These are phyloP conservation scores for Agrocybe pediades DNA, from an alignment of 768 basidiomycete species.

Conservation along the genomic window DNA sequence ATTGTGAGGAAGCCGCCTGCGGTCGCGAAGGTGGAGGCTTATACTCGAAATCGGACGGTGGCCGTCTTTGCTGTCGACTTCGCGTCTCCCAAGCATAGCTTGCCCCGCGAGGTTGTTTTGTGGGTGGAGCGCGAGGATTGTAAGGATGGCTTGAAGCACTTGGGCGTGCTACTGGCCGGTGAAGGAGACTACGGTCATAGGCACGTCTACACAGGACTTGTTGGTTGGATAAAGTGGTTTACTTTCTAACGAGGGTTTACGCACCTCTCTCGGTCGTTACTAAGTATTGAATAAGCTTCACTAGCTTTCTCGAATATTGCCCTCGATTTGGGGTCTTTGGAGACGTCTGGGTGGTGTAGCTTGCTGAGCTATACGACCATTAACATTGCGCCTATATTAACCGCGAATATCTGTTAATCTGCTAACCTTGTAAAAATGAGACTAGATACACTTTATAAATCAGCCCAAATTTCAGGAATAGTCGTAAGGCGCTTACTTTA, in stretches of 20 bases:
- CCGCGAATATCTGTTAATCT: not conserved
- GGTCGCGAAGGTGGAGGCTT: slow-evolving; percentile 16
- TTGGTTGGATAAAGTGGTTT: not conserved
- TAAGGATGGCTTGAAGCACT: slow-evolving; percentile 13
- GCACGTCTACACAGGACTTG: slow-evolving; percentile 31
- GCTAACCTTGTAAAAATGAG: slow-evolving; percentile 23
- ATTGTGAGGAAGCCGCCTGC: slow-evolving; percentile 1
- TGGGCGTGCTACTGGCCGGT: slow-evolving; percentile 22
- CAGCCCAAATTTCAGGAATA: not conserved
- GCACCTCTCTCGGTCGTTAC: slow-evolving; percentile 45
- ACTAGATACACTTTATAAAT: slow-evolving; percentile 11
- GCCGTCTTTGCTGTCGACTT: slow-evolving; percentile 17
- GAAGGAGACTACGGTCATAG: slow-evolving; percentile 44
- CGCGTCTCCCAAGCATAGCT: slow-evolving; percentile 43
- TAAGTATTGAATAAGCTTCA: slow-evolving; percentile 46
- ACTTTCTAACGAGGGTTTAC: not conserved
- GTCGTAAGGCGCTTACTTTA: slow-evolving; percentile 14
- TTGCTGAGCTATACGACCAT: slow-evolving; percentile 39
- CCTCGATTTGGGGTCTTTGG: slow-evolving; percentile 40
- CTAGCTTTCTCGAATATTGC: slow-evolving; percentile 40
- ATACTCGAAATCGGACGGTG: slow-evolving; percentile 25
- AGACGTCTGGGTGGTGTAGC: slow-evolving; percentile 50
- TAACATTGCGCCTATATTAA: not conserved
- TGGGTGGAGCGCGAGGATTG: slow-evolving; percentile 25
- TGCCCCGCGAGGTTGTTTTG: slow-evolving; percentile 30